Percentiles rank a stretch among this genome's conserved stretches.
Conservation (phyloP, 345 rosid genomes). For the Linum tenue region DNA sequence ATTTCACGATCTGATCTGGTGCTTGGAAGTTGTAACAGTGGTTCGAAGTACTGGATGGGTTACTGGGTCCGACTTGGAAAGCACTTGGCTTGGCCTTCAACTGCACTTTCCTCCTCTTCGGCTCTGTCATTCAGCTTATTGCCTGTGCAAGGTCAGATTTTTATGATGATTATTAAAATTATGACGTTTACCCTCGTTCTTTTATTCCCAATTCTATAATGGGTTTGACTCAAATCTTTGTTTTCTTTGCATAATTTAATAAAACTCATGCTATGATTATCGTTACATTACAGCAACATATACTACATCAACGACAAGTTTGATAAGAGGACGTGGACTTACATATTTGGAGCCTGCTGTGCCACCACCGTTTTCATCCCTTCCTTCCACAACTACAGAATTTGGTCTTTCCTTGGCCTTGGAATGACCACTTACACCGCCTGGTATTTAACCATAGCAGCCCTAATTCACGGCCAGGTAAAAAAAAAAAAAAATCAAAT, state of each 20-base stretch:
- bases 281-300: conserved; percentile 45
- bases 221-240: neutral
- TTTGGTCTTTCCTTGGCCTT: conserved; percentile 82
- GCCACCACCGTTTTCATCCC: conserved; percentile 76
- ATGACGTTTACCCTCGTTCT: neutral
- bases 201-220: neutral
- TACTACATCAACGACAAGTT: conserved; percentile 65
- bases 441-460: conserved; percentile 68
- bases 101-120: conserved; percentile 76
- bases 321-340: conserved; percentile 91
- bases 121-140: conserved; percentile 78
- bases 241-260: conserved; percentile 12
- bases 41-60: conserved; percentile 84
- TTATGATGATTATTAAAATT: neutral
- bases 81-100: conserved; percentile 73
- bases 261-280: neutral
- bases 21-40: conserved; percentile 32
- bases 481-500: neutral
- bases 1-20: neutral
- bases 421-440: conserved; percentile 86
- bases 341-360: conserved; percentile 85
- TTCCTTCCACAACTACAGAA: conserved; percentile 72
- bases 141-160: conserved; percentile 63
- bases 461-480: conserved; percentile 66
- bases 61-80: conserved; percentile 77